Evolutionary conservation across 192 early-diverging fungal genomes (phyloP), one percentile per base, ranked within the genome.

Genomic region (Gryganskiella cystojenkinii): DNA sequence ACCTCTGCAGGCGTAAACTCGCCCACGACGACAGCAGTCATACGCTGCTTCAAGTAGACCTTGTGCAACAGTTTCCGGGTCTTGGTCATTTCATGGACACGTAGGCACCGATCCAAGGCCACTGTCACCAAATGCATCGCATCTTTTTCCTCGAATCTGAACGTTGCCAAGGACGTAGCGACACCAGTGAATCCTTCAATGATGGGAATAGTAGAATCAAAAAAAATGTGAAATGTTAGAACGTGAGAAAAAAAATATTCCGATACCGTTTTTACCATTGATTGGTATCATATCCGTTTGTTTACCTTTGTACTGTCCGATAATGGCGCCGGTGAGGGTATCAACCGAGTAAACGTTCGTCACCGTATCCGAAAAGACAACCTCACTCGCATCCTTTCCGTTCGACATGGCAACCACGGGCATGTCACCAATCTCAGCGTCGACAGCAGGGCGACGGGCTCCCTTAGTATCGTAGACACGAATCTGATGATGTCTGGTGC

Each of bases 391-490:
- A 58, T 81, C 76, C 49, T 67, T 64, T 55, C 88, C 82, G 47
- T 88, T 45, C 53, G 74, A 40, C 73, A 82, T 19, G 71, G 70
- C 56, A 57, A 82, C 85, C 15, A 96, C 84, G 4, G 93, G 94
- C 68, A 89, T 85, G 34, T 88, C 84, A 24, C 93, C 91, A 25
- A 94, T 80, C 42, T 85, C 84, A 55, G 88, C 85, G 76, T 89
- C 82, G 4, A 91, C 74, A 8, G 90, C 82, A 0, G 96, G 95
- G 66, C 93, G 85, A 59, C 88, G 81, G 10, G 86, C 86, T 9
- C 79, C 80, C 70, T 84, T 89, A 3, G 85, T 86, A 69, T 98
- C 92, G 78, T 98, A 98, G n/a, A 95, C 73, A 49, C 96, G 87
- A 63, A 96, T 91, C 82, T 93, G 91, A 59, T 86, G 81, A 72